Evolutionary conservation across 495 filamentous ascomycete species (phyloP).

Genomic region (Penicillium odoratum): DNA sequence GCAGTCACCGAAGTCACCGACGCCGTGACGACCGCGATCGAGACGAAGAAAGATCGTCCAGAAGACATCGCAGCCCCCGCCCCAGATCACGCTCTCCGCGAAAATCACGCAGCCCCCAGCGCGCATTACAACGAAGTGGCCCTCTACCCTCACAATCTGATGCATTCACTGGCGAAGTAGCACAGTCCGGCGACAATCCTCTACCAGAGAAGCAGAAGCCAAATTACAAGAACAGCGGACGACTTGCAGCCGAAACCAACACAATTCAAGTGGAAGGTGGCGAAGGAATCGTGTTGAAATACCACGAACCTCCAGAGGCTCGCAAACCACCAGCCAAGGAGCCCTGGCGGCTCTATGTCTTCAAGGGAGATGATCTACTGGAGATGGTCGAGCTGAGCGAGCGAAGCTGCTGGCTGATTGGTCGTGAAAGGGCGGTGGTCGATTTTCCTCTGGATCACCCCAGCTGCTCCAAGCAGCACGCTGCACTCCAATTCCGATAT

Average conservation of each 20-base stretch:
- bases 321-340: constrained; percentile 79
- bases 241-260: constrained; percentile 86
- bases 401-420: constrained; percentile 88
- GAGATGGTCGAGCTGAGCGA: constrained; percentile 73
- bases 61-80: constrained; percentile 28
- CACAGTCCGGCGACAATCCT: constrained; percentile 34
- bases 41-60: constrained; percentile 26
- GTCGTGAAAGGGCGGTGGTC: constrained; percentile 73
- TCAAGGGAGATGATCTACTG: constrained; percentile 78
- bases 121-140: constrained; percentile 42
- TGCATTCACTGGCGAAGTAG: constrained; percentile 59
- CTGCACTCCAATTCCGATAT: constrained; percentile 89
- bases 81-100: constrained; percentile 38
- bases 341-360: constrained; percentile 88
- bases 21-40: constrained; percentile 30
- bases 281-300: constrained; percentile 74
- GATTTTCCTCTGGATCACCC: constrained; percentile 87
- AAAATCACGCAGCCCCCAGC: constrained; percentile 30
- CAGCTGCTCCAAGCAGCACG: constrained; percentile 91
- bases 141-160: constrained; percentile 71
- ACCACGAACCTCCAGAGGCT: constrained; percentile 91
- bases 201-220: constrained; percentile 75
- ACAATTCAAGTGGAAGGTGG: constrained; percentile 68
- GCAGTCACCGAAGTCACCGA: constrained; percentile 33
- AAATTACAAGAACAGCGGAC: constrained; percentile 78